Base-by-base conservation (phyloP, 805 yeast species). In the Suhomyces kilbournensis region DNA sequence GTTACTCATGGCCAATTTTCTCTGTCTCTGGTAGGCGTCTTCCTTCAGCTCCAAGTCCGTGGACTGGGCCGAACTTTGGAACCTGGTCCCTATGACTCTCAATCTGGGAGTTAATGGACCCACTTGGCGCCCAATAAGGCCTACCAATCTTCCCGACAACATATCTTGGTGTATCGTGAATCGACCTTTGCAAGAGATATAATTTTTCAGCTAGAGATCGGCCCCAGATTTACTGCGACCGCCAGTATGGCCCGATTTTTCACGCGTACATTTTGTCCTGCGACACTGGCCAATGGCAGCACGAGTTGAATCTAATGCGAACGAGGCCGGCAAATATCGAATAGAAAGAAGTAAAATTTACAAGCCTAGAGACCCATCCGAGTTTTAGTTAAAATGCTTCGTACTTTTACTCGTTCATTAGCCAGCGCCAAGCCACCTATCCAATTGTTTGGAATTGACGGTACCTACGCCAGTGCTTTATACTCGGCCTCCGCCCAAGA, bases 401-500 rank as follows among this genome's bases (percentile, higher is more conserved):
- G 86, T 77, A 77, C 79, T 64, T 83, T 84, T 69, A 66, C 78
- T 68, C 86, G 92, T 77, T 75, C 86, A 53, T 71, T 87, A 78
- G 74, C 92, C 54, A 74, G 91, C 55, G 86, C 89, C 61, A 86
- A 84, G 74, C 91, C 96, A 50, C 97, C 98, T 52, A 88, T 93
- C 58, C 97, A 91, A 81, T 81, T 93, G 70, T 93, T 82, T 67
- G 98, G 98, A 59, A 77, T 93, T 62, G 97, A 92, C 62, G 99
- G 98, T 69, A 91, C 98, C 59, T 93, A 93, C 74, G 99, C 98
- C 62, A 82, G 90, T 53, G 97, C 99, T 47, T 82, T 94, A 64
- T 93, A 85, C 83, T 79, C 92, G 51, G 97, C 98, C 20, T 86
- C 98, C 52, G 86, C 86, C 60, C 86, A 89, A 79, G 84, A 83